A percentile compares a stretch with the other conserved stretches of the same genome.
Evolutionary conservation across 2,329 filamentous ascomycete genomes (phyloP).

Genomic region (Bipolaris oryzae): DNA sequence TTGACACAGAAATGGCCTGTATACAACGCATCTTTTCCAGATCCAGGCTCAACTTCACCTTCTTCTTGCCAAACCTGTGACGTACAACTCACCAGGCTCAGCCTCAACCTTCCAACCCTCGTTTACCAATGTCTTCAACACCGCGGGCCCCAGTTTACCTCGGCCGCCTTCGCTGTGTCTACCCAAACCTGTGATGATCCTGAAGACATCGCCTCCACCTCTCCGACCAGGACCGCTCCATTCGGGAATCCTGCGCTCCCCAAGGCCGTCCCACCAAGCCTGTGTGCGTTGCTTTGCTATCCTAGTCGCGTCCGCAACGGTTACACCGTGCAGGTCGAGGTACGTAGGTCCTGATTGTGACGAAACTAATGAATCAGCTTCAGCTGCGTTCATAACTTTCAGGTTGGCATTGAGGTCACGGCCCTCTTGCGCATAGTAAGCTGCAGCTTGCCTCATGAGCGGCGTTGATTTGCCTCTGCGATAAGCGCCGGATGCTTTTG

Average conservation of each 20-base stretch:
- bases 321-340: constrained; percentile 84
- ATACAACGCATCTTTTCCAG: neutral
- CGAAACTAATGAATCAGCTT: constrained; percentile 73
- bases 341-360: constrained; percentile 69
- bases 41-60: constrained; percentile 14
- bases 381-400: constrained; percentile 64
- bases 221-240: constrained; percentile 50
- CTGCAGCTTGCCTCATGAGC: constrained; percentile 73
- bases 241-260: constrained; percentile 64
- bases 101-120: constrained; percentile 86
- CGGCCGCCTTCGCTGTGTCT: constrained; percentile 78
- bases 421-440: constrained; percentile 75
- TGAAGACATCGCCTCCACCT: constrained; percentile 62
- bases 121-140: constrained; percentile 73
- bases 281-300: constrained; percentile 73
- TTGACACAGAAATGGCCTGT: constrained; percentile 1
- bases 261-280: constrained; percentile 77
- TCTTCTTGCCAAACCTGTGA: constrained; percentile 63
- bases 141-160: constrained; percentile 77
- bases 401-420: constrained; percentile 67
- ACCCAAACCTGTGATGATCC: constrained; percentile 81
- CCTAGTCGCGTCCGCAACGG: constrained; percentile 77
- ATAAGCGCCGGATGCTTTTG: constrained; percentile 63
- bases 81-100: constrained; percentile 70
- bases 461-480: constrained; percentile 70